Conservation (phyloP, 2,329 filamentous ascomycete genomes). For the Trichoderma polysporum region DNA sequence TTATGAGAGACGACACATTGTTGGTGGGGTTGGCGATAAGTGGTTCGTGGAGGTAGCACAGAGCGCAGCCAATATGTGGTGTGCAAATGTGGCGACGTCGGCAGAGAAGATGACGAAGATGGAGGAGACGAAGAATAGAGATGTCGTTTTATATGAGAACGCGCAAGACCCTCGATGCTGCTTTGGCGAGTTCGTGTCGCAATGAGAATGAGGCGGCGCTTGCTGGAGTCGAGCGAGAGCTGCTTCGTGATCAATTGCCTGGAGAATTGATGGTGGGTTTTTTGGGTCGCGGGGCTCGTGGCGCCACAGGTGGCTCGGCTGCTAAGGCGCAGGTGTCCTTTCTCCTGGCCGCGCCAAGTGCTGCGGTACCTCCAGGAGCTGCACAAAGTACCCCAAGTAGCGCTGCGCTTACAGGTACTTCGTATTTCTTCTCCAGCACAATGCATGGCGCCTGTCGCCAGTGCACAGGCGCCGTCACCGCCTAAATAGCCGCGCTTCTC, state of each 20-base stretch:
- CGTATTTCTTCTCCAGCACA: background rate
- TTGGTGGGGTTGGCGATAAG: slow-evolving; percentile 12
- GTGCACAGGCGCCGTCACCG: slow-evolving; percentile 9
- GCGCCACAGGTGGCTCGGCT: slow-evolving; percentile 17
- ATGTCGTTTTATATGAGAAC: background rate
- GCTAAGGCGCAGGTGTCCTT: background rate
- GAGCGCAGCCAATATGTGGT: background rate
- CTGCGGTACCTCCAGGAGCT: background rate
- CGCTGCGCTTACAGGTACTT: slow-evolving; percentile 6
- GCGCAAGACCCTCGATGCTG: background rate
- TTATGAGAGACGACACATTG: slow-evolving; percentile 18
- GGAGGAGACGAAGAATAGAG: too few relatives aligned
- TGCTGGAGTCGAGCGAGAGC: background rate
- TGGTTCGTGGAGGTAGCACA: background rate
- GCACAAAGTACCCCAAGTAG: slow-evolving; percentile 8
- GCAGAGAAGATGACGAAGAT: background rate
- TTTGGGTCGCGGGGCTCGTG: slow-evolving; percentile 19
- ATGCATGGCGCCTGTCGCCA: background rate
- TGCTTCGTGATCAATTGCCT: slow-evolving; percentile 8
- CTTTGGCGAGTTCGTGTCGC: background rate
- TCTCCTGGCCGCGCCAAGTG: background rate
- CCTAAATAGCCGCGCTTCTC: slow-evolving; percentile 14
- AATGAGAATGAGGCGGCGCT: background rate
- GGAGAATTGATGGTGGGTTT: slow-evolving; percentile 2
- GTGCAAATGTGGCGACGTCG: background rate